phyloP scores from a whole-genome alignment of 768 basidiomycete species.

The Terana coerulea region DNA sequence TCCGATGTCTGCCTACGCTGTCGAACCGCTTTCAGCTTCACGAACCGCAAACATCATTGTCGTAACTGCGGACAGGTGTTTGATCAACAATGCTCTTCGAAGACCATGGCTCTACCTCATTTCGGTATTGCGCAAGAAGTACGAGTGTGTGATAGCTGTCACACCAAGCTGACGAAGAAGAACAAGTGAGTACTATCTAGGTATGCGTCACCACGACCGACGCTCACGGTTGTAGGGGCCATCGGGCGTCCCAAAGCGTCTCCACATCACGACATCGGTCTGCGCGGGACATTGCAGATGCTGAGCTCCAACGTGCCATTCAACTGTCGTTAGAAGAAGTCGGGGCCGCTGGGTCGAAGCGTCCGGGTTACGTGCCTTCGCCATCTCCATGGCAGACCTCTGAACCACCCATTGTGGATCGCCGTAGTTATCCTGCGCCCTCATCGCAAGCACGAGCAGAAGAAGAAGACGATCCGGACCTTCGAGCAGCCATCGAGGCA shows the following conservation, averaged over 20 bases:
- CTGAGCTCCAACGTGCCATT: constrained; percentile 91
- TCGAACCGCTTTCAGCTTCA: constrained; percentile 86
- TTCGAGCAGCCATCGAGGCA: constrained; percentile 93
- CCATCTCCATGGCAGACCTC: constrained; percentile 62
- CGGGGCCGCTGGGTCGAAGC: constrained; percentile 43
- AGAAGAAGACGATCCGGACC: constrained; percentile 89
- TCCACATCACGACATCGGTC: constrained; percentile 51
- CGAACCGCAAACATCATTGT: constrained; percentile 97
- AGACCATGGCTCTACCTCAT: constrained; percentile 80
- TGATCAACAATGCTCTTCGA: constrained; percentile 89
- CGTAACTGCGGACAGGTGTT: constrained; percentile 97
- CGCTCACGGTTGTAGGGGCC: constrained; percentile 31
- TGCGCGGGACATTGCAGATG: constrained; percentile 67
- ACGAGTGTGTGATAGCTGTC: constrained; percentile 89
- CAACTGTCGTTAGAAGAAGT: constrained; percentile 85
- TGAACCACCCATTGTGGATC: constrained; percentile 62
- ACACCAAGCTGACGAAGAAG: constrained; percentile 70
- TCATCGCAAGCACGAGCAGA: constrained; percentile 30
- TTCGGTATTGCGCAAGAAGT: constrained; percentile 93
- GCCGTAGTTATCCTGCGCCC: constrained; percentile 37
- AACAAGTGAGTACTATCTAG: constrained; percentile 47
- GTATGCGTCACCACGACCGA: constrained; percentile 19
- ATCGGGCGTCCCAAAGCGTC: constrained; percentile 52
- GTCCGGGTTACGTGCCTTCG: constrained; percentile 67
- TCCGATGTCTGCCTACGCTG: constrained; percentile 94